phyloP scores from a whole-genome alignment of 805 yeast genomes.

The Jamesozyma rosinii region DNA sequence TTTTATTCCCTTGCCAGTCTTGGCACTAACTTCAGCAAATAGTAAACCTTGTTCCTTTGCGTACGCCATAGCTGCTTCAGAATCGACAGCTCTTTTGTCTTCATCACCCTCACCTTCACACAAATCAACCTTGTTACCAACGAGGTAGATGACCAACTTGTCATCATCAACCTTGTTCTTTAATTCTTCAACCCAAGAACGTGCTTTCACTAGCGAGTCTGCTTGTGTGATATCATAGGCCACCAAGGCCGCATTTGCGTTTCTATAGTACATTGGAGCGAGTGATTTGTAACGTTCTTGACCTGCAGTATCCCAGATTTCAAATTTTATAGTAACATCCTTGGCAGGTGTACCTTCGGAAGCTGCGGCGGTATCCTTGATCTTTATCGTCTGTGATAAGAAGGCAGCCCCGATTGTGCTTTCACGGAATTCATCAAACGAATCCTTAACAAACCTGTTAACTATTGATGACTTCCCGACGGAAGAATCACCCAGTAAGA shows the following conservation, averaged over 20 bases:
- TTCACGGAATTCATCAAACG: slow-evolving; percentile 71
- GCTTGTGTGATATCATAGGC: slow-evolving; percentile 74
- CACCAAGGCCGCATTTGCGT: slow-evolving; percentile 75
- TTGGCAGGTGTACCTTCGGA: slow-evolving; percentile 13
- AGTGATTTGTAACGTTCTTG: slow-evolving; percentile 77
- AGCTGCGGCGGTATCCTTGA: slow-evolving; percentile 17
- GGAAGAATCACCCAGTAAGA: slow-evolving; percentile 72
- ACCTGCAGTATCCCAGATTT: slow-evolving; percentile 95
- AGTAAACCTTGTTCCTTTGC: slow-evolving; percentile 43
- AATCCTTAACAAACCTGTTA: slow-evolving; percentile 63
- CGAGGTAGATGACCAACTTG: slow-evolving; percentile 69
- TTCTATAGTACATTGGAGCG: slow-evolving; percentile 78
- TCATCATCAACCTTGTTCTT: slow-evolving; percentile 69
- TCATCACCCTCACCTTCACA: slow-evolving; percentile 47
- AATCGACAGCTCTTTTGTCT: slow-evolving; percentile 37
- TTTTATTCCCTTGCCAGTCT: slow-evolving; percentile 43
- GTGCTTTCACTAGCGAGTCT: slow-evolving; percentile 68
- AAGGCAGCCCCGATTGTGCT: slow-evolving; percentile 99
- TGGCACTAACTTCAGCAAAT: slow-evolving; percentile 51
- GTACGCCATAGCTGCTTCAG: slow-evolving; percentile 43
- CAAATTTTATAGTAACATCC: slow-evolving; percentile 39
- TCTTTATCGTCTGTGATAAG: slow-evolving; percentile 63
- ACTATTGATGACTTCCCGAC: slow-evolving; percentile 78
- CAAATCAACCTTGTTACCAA: slow-evolving; percentile 81
- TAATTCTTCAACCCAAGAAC: slow-evolving; percentile 85